Evolutionary conservation across 257 asterid species (phyloP), one percentile per base, ranked within the genome.

Genomic region (Solanum lignicaule): DNA sequence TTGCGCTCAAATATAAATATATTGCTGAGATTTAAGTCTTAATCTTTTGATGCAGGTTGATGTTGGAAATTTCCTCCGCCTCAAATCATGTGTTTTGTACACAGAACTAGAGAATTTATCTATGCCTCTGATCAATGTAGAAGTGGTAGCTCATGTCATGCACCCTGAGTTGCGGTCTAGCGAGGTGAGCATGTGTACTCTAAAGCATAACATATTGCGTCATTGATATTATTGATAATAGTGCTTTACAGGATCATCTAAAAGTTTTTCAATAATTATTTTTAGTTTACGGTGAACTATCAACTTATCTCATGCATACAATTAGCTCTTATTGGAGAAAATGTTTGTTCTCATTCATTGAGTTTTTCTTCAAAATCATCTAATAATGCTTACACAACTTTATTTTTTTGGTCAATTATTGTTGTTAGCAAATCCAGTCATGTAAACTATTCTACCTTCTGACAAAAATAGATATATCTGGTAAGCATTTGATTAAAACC

Each of bases 91-190:
- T 60, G 96, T 96, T 88, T 69, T 96, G 93, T 96, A 89, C 87
- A 94, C 98, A 18, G 98, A 96, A 87, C 96, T 91, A 31, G 97
- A 94, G 86, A 91, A 93, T 87, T 92, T 92, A 32, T 83, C 66
- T 18, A 91, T 88, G 87, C 98, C 98, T 82, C 85, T 93, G 92
- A 96, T 96, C 60, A 95, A 96, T 43, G 98, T 96, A 85, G 99
- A 96, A 93, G 99, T 95, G 83, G 95, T 92, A 10, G 99, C 99
- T 86, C 98, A 94, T 88, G 99, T 96, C 87, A 93, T 93, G 89
- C 91, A 94, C 62, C 99, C 99, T 18, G 98, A 96, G 92, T 93
- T 88, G 60, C 89, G 98, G 89, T 94, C 96, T 66, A 94, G 98
- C 88, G 98, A 95, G 96, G 98, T 95, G 60, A 91, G 91, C 73